Evolutionary conservation across 768 basidiomycete genomes (phyloP).

Genomic region (Clathrus columnatus): DNA sequence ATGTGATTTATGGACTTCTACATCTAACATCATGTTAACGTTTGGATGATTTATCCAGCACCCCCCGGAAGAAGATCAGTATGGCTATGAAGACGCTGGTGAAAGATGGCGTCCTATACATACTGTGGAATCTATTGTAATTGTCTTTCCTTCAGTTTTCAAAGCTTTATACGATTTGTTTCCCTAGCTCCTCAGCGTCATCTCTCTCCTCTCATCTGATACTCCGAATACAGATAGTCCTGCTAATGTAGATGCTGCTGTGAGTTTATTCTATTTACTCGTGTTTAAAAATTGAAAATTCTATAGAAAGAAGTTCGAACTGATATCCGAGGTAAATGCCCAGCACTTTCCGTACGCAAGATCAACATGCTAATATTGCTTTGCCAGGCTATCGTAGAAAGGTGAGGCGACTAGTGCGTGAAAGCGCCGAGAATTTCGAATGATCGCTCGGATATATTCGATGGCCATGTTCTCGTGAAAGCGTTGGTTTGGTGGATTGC

Average conservation of each 20-base stretch:
- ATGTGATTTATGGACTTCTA: not conserved
- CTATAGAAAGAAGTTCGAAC: conserved; percentile 59
- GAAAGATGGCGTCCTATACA: conserved; percentile 99
- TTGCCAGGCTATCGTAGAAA: conserved; percentile 84
- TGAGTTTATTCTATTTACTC: conserved; percentile 12
- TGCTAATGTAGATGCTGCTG: conserved; percentile 91
- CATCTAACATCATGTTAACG: not conserved
- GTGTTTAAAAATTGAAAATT: not conserved
- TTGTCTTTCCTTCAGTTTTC: conserved; percentile 14
- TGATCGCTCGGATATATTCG: not conserved
- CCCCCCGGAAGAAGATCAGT: conserved; percentile 92
- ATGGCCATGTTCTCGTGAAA: not conserved
- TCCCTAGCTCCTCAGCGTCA: conserved; percentile 83
- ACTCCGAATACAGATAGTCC: conserved; percentile 88
- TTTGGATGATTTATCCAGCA: conserved; percentile 46
- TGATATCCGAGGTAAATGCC: conserved; percentile 44
- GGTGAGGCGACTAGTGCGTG: conserved; percentile 79
- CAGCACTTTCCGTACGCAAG: too few species aligned
- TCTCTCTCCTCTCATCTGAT: conserved; percentile 89
- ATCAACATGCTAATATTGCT: too few species aligned
- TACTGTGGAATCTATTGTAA: conserved; percentile 90
- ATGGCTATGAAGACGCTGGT: conserved; percentile 92
- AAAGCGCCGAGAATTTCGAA: conserved; percentile 81
- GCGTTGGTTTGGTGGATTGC: not conserved
- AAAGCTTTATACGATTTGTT: not conserved